Base-by-base conservation (phyloP, 805 yeast genomes). In the Blastobotrys parvus region DNA sequence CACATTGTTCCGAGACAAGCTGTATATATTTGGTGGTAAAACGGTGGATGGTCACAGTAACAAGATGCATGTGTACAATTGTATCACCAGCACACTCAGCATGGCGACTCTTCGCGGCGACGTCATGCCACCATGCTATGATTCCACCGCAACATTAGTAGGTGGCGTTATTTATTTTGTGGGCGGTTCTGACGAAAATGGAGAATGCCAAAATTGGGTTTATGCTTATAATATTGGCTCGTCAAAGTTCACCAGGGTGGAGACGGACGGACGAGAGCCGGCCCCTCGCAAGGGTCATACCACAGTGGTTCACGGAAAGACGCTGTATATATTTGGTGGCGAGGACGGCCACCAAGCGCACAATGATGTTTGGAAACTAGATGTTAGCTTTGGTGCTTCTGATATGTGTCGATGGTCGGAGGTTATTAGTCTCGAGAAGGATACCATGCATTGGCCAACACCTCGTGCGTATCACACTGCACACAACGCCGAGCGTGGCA, bases 1-100 rank as follows among this genome's bases (percentile, higher is more conserved):
- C 37, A 39, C 48, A 1, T 40, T 44, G 10, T 45, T 53, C 11
- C 36, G 41, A 10, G 41, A 43, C 36, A 45, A 45, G 35, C 38
- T 54, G 17, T 52, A 35, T 42, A 44, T 51, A 11, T 51, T 44
- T 38, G 58, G 57, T 11, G 58, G 58, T 5, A 41, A 41, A 31
- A 50, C 44, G 22, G 48, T 45, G 3, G 29, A 21, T 8, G 56
- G 53, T 4, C 29, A 42, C 21, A 35, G 44, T 13, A 39, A 44
- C 32, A 30, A 38, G 27, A 38, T 52, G n/a, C 48, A 50, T 32
- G 42, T 50, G 15, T 52, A 33, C 43, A 50, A 50, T 42, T 50
- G 54, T 36, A 30, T 29, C 8, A 48, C 54, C 19, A 44, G 35
- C 32, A 41, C 39, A n/a, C 42, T 50, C 18, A 18, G 40, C 20